Evolutionary conservation across 768 basidiomycete genomes (phyloP), one percentile per base, ranked within the genome.

Genomic region (Psilocybe azurescens): DNA sequence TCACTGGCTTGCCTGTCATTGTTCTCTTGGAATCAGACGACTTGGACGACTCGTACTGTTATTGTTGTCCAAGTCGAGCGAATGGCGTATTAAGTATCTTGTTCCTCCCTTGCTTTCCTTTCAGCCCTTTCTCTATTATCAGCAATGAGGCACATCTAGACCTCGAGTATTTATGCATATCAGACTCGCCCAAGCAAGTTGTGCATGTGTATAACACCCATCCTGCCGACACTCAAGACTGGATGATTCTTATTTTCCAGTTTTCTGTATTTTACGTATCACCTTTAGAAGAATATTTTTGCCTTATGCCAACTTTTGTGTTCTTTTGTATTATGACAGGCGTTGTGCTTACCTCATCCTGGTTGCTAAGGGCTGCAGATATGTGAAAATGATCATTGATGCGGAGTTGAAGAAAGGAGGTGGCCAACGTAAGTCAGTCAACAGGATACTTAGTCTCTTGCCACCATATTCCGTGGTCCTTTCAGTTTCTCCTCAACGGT

Each of bases 221-320:
- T 33, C 41, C 47, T 55, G 59, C 51, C 61, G 59, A 59, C 61
- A 29, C 52, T 36, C 58, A 59, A 39, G 20, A 65, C 60, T 64
- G 59, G 64, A 14, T 44, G 56, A 48, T 51, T 30, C 24, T 54
- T 44, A 20, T 38, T 41, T 46, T 60, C 62, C 58, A 41, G 52
- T 63, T 57, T 48, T 65, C 54, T 68, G 62, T 68, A 65, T 55
- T 62, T 32, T 68, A 65, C 55, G 58, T 66, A 68, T 29, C 56
- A 61, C 16, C 53, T 56, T 57, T 63, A 61, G 55, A 63, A 66
- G 52, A 51, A 44, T 64, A 56, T 61, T 53, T 60, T 55, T 55
- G 49, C 29, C 24, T 38, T 44, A 51, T 44, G 24, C 51, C 48
- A 53, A 29, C 30, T n/a, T 24, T 54, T 46, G 36, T 38, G 36